A percentile compares a stretch with the other conserved stretches of the same genome.
Evolutionary conservation across 2,329 filamentous ascomycete species (phyloP).

Genomic region (Nothomitra cinnamomea): DNA sequence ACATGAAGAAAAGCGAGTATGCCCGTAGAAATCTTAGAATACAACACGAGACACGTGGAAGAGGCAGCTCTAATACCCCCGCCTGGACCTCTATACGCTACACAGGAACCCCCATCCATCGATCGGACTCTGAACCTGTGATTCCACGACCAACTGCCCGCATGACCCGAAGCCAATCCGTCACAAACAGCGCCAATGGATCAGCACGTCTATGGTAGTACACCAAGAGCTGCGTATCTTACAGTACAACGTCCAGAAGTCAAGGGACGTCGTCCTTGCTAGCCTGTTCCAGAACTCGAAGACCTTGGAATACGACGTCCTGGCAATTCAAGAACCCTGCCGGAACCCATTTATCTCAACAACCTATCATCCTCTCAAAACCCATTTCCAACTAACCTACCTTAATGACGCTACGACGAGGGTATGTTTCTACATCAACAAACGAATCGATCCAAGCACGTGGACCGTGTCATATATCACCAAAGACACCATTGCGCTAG

Average conservation of each 20-base stretch:
- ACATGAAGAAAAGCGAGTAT: constrained; percentile 9
- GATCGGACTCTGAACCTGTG: constrained; percentile 3
- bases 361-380: constrained; percentile 12
- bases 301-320: constrained; percentile 13
- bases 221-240: constrained; percentile 12
- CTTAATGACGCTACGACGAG: constrained; percentile 8
- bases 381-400: constrained; percentile 12
- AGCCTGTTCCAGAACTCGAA: constrained; percentile 10
- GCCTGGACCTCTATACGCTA: constrained; percentile 4
- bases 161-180: constrained; percentile 4
- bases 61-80: constrained; percentile 3
- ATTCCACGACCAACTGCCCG: constrained; percentile 2
- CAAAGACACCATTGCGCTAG: constrained; percentile 10
- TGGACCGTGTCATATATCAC: constrained; percentile 9
- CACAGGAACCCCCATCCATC: constrained; percentile 1
- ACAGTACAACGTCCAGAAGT: constrained; percentile 15
- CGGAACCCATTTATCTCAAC: constrained; percentile 12
- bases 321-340: constrained; percentile 16
- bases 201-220: constrained; percentile 7
- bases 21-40: constrained; percentile 6
- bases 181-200: constrained; percentile 5
- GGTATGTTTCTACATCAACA: constrained; percentile 12
- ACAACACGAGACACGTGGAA: neutral
- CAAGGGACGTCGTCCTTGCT: constrained; percentile 13
- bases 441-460: constrained; percentile 10